Evolutionary conservation across 2,329 filamentous ascomycete species (phyloP), one percentile per base, ranked within the genome.

Genomic region (Cercospora sp.): DNA sequence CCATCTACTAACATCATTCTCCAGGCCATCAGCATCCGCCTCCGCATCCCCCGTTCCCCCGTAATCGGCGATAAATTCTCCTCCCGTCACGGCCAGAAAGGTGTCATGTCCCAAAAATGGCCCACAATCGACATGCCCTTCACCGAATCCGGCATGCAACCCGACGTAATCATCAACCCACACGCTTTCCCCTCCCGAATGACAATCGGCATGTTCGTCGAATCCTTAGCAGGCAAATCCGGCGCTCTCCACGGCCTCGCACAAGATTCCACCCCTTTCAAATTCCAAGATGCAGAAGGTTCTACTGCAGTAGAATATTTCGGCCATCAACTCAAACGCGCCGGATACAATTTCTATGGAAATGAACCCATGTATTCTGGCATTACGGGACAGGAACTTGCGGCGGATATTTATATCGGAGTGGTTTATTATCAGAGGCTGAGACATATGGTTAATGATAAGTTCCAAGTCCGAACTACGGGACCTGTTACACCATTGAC

Each of bases 201-300:
- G 95, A 99, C 95, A 20, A 99, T 99, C 78, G 95, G 95, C 78
- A 98, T 98, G 92, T 98, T 99, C 81, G 89, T 99, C 77, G 95
- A 99, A 83, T 97, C 94, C 5, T 86, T 99, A 63, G 95, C 95
- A 9, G 95, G 95, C 69, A 99, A 99, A 83, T 89, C 94, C 9
- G 95, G 95, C 58, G 92, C 94, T 13, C 87, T 99, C 40, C 95
- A 99, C 79, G 95, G 95, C 58, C 86, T 97, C n/a, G 92, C 95
- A 0, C 95, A 98, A 80, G 95, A 99, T 79, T 94, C 89, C 55
- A 98, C 95, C 0, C 95, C 95, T 0, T 99, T 97, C 86, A 90
- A 90, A 73, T 99, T 98, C 79, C 77, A 76, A 61, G 78, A 80
- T 70, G 90, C 93, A 77, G 94, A 98, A 81, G 87, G 95, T 72